Base-by-base conservation (phyloP, 768 basidiomycete genomes). In the Auricularia heimuer region DNA sequence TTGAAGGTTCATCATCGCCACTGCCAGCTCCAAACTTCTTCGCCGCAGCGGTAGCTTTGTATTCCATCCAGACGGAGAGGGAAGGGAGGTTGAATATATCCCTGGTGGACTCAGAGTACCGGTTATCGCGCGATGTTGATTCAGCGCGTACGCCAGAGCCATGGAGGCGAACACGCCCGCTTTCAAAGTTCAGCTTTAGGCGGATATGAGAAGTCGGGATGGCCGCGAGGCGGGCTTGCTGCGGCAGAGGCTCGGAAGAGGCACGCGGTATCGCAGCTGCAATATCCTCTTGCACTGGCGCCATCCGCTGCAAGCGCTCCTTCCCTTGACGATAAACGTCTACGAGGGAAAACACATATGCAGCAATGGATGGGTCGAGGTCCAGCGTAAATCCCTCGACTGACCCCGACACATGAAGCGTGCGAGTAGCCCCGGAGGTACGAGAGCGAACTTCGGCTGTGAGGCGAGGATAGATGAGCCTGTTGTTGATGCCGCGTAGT, bases 381-480 rank as follows among this genome's bases (percentile, higher is more conserved):
- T 94, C 90, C 65, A 95, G 78, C 61, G 90, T 80, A 72, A 95
- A 94, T 12, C 94, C 94, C 70, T 85, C 89, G 69, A 96, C 88
- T 62, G 80, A 83, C 1, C 89, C 89, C 34, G 77, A 76, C 64
- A 91, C 76, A 77, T 83, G 83, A 29, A 90, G 74, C 64, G 83
- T 80, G 39, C 83, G 81, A 18, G 80, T 79, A 3, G 78, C 72
- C 2, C 75, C 73, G 1, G 81, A 79, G 16, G 78, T 78, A 2
- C 83, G 80, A 1, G 86, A 84, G 16, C 83, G 83, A 63, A 93
- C 77, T 37, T 88, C 83, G 0, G 89, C 90, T 58, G 80, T 83
- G 87, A 96, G 89, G 70, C 88, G 81, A 10, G 93, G 90, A 71
- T 93, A 94, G 29, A 89, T 63, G 16, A 94, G 79, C 37, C 85